Conservation (phyloP, 2,329 filamentous ascomycete species). For the Neofusicoccum sp. region DNA sequence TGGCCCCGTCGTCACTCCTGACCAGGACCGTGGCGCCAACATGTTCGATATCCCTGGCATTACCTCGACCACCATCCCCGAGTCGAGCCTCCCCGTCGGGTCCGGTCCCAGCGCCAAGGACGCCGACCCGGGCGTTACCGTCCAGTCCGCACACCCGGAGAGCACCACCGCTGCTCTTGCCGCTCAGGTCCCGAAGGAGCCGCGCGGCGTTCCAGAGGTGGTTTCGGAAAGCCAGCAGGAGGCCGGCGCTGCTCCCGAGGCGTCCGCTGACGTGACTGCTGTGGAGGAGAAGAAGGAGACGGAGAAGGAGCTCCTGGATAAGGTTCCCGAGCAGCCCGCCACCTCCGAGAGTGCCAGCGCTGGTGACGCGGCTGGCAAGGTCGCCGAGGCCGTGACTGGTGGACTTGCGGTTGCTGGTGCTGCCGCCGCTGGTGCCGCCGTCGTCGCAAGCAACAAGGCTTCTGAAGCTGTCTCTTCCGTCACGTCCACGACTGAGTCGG, state of each 20-base stretch:
- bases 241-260: constrained; percentile 64
- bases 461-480: constrained; percentile 27
- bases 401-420: constrained; percentile 40
- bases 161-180: constrained; percentile 49
- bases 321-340: constrained; percentile 59
- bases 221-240: constrained; percentile 72
- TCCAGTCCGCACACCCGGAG: constrained; percentile 43
- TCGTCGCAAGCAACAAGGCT: constrained; percentile 36
- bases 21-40: constrained; percentile 42
- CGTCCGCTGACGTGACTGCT: constrained; percentile 63
- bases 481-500: constrained; percentile 24
- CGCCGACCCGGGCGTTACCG: constrained; percentile 39
- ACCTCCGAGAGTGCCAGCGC: constrained; percentile 46
- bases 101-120: constrained; percentile 28
- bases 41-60: constrained; percentile 50
- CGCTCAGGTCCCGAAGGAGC: constrained; percentile 45
- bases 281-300: constrained; percentile 69
- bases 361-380: constrained; percentile 50
- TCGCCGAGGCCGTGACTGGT: constrained; percentile 43
- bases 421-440: constrained; percentile 40
- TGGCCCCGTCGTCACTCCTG: constrained; percentile 47
- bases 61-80: constrained; percentile 68
- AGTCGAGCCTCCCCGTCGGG: constrained; percentile 75
- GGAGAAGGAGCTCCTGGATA: constrained; percentile 67
- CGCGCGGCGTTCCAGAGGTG: constrained; percentile 53